phyloP scores from a whole-genome alignment of 768 basidiomycete genomes.

The Lyophyllum semitale region DNA sequence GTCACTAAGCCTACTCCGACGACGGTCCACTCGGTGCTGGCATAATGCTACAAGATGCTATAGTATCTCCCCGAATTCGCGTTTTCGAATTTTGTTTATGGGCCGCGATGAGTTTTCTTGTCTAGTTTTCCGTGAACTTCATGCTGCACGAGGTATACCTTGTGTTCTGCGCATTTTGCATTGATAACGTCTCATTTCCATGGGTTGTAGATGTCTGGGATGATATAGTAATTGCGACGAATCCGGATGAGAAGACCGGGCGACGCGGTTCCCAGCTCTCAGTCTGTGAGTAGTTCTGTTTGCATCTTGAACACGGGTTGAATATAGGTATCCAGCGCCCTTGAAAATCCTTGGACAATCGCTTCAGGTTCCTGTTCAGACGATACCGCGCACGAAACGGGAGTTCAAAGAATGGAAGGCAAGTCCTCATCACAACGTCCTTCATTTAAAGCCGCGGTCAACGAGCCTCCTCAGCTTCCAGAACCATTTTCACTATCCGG shows the following conservation, averaged over 20 bases:
- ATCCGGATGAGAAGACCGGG: constrained; percentile 66
- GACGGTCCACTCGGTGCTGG: neutral
- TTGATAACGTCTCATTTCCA: neutral
- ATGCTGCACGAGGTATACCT: constrained; percentile 58
- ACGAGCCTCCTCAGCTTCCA: constrained; percentile 28
- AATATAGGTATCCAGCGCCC: constrained; percentile 53
- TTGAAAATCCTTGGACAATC: constrained; percentile 60
- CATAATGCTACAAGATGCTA: neutral
- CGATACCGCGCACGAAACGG: constrained; percentile 58
- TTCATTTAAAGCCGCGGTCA: no score
- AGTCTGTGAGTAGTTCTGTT: constrained; percentile 46
- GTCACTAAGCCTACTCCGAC: neutral
- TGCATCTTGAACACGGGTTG: constrained; percentile 1
- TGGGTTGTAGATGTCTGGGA: constrained; percentile 74
- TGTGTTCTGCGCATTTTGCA: neutral
- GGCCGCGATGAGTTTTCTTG: constrained; percentile 91
- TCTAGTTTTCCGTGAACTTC: constrained; percentile 63
- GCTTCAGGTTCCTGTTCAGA: constrained; percentile 53
- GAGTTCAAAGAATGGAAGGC: constrained; percentile 72
- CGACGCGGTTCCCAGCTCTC: constrained; percentile 59
- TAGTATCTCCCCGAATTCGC: constrained; percentile 10
- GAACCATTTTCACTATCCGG: constrained; percentile 32
- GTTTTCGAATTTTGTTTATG: constrained; percentile 81
- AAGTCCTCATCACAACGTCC: constrained; percentile 16
- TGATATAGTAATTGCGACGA: constrained; percentile 66